Percentiles rank a stretch among this genome's conserved stretches.
These are phyloP conservation scores for Austroboletus niveus DNA, from an alignment of 1,284 basidiomycete species.

Conservation along the genomic window DNA sequence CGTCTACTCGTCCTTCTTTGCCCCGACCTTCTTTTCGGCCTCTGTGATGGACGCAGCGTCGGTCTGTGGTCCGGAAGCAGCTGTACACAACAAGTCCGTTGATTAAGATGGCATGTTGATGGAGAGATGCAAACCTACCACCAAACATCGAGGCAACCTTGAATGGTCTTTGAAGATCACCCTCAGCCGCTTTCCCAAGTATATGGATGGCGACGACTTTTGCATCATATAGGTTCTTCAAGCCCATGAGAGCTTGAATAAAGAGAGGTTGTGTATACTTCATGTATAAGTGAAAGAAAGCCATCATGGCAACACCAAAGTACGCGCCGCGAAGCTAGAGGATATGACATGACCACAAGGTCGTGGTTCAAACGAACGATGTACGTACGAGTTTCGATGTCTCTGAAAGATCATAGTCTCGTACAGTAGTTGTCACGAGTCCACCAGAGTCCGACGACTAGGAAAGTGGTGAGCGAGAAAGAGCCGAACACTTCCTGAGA, in stretches of 20 bases:
- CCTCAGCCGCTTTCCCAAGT: conserved; percentile 74
- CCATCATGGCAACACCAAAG: conserved; percentile 86
- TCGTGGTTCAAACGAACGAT: not conserved
- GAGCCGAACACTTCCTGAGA: not conserved
- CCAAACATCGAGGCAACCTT: conserved; percentile 77
- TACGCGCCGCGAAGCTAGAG: conserved; percentile 66
- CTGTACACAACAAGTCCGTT: conserved; percentile 18
- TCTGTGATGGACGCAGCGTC: conserved; percentile 84
- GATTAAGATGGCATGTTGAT: not conserved
- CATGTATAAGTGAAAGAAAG: conserved; percentile 84
- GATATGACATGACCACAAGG: not conserved
- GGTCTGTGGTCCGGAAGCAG: conserved; percentile 64
- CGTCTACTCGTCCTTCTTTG: conserved; percentile 78
- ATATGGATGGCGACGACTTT: conserved; percentile 81
- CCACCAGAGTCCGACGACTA: conserved; percentile 74
- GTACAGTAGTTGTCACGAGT: conserved; percentile 88
- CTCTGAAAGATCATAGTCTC: conserved; percentile 91
- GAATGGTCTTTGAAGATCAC: conserved; percentile 91
- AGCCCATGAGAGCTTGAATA: conserved; percentile 86
- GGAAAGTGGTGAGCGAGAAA: conserved; percentile 7
- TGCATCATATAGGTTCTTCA: conserved; percentile 85
- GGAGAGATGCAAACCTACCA: conserved; percentile 40
- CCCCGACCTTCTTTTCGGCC: conserved; percentile 78
- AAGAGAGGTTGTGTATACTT: conserved; percentile 92
- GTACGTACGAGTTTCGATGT: conserved; percentile 78